Percentiles rank a stretch among this genome's conserved stretches.
phyloP scores from a whole-genome alignment of 2,329 filamentous ascomycete species.

The Metarhizium anisopliae region DNA sequence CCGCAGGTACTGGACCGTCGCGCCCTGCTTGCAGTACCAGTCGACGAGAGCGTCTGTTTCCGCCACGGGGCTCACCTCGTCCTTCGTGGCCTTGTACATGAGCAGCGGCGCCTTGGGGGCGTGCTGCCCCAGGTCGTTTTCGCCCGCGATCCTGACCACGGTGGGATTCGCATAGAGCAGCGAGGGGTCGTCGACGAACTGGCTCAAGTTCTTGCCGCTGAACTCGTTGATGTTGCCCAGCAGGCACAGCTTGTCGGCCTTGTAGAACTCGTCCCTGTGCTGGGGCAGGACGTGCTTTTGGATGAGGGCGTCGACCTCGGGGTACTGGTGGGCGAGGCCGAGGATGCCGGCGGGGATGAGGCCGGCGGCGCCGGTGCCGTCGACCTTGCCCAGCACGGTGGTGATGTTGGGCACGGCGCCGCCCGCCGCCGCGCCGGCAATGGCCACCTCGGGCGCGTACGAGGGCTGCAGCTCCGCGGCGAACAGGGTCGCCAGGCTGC shows the following conservation, averaged over 20 bases:
- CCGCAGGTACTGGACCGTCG: not conserved
- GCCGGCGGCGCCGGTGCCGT: slow-evolving; percentile 10
- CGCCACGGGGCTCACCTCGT: slow-evolving; percentile 1
- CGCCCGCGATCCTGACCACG: not conserved
- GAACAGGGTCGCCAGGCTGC: slow-evolving; percentile 13
- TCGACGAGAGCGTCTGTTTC: not conserved
- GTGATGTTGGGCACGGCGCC: slow-evolving; percentile 14
- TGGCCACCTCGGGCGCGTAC: slow-evolving; percentile 16
- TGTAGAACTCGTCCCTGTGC: slow-evolving; percentile 18
- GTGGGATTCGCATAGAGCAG: not conserved
- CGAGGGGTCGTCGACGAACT: slow-evolving; percentile 27
- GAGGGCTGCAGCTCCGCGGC: slow-evolving; percentile 17
- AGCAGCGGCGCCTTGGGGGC: not conserved
- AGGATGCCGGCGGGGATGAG: slow-evolving; percentile 14
- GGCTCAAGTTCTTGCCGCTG: slow-evolving; percentile 23
- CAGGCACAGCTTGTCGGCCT: slow-evolving; percentile 17
- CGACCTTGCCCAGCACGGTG: slow-evolving; percentile 9
- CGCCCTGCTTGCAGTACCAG: not conserved
- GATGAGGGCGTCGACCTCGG: slow-evolving; percentile 7
- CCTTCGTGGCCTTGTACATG: not conserved
- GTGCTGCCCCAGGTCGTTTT: not conserved
- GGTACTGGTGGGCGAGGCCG: slow-evolving; percentile 14
- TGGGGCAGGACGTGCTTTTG: slow-evolving; percentile 12
- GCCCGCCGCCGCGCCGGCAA: slow-evolving; percentile 16
- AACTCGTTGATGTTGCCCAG: slow-evolving; percentile 17